These are phyloP conservation scores for Dactylonectria estremocensis DNA, from an alignment of 2,329 filamentous ascomycete genomes.

Conservation along the genomic window DNA sequence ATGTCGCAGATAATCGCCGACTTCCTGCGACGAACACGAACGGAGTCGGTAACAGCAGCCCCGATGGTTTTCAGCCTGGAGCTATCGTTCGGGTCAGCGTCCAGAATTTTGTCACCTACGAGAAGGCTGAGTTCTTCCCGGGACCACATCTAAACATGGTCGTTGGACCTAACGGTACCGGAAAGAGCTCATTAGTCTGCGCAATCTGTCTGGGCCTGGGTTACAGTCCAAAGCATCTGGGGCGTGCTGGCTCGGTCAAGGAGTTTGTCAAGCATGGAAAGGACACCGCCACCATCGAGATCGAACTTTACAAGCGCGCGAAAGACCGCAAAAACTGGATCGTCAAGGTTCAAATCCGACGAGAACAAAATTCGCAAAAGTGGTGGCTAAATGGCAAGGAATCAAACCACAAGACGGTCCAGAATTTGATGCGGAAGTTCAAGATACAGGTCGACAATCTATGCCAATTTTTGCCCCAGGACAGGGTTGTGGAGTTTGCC, in stretches of 20 bases:
- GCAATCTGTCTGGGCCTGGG: constrained; percentile 95
- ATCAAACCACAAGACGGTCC: constrained; percentile 74
- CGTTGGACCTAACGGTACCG: constrained; percentile 98
- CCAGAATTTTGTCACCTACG: constrained; percentile 95
- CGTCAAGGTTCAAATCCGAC: constrained; percentile 82
- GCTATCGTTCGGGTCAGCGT: constrained; percentile 91
- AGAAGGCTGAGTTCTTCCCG: constrained; percentile 89
- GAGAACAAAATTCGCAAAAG: constrained; percentile 85
- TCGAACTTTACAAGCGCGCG: constrained; percentile 82
- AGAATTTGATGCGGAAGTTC: constrained; percentile 77
- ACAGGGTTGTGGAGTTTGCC: constrained; percentile 95
- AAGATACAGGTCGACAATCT: constrained; percentile 98
- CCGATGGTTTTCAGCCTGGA: constrained; percentile 75
- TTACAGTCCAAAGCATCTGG: constrained; percentile 85
- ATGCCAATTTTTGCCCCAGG: constrained; percentile 96
- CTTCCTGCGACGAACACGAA: constrained; percentile 32
- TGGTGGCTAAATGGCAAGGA: constrained; percentile 83
- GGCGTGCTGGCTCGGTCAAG: constrained; percentile 85
- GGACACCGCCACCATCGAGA: constrained; percentile 85
- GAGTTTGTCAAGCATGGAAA: constrained; percentile 96
- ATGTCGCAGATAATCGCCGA: constrained; percentile 28
- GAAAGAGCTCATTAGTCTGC: constrained; percentile 97
- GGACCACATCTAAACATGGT: constrained; percentile 98
- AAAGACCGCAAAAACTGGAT: constrained; percentile 77
- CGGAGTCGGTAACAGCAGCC: constrained; percentile 33